Conservation (phyloP, 2,329 filamentous ascomycete genomes). For the Trichophyton mentagrophytes region DNA sequence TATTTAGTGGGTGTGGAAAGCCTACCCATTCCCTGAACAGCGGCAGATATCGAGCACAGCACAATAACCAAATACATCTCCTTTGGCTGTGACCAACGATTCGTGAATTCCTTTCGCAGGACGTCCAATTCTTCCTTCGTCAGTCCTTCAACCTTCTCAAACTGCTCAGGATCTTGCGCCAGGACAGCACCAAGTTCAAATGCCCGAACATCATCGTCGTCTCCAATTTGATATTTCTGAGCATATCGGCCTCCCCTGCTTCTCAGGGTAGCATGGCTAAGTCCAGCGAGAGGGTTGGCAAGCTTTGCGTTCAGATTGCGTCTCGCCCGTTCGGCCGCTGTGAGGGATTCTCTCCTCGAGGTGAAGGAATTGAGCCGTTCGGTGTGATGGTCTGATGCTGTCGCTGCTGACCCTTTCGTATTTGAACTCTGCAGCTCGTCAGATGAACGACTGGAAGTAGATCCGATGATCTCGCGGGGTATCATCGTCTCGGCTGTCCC, state of each 20-base stretch:
- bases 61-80: slow-evolving; percentile 54
- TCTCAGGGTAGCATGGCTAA: slow-evolving; percentile 39
- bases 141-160: slow-evolving; percentile 41
- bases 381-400: neutral
- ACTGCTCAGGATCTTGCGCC: slow-evolving; percentile 41
- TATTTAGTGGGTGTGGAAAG: neutral
- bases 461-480: neutral
- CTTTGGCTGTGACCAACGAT: slow-evolving; percentile 57
- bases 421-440: slow-evolving; percentile 9
- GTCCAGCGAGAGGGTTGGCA: slow-evolving; percentile 41
- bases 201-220: slow-evolving; percentile 44
- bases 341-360: slow-evolving; percentile 13
- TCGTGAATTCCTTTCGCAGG: slow-evolving; percentile 47
- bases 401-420: slow-evolving; percentile 5
- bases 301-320: slow-evolving; percentile 38
- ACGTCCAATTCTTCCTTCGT: slow-evolving; percentile 46
- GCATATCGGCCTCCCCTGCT: slow-evolving; percentile 48
- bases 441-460: slow-evolving; percentile 10
- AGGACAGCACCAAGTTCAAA: slow-evolving; percentile 50
- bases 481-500: neutral
- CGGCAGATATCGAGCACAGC: slow-evolving; percentile 54
- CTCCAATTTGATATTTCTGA: slow-evolving; percentile 41
- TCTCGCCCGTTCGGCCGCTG: slow-evolving; percentile 29
- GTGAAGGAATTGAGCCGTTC: slow-evolving; percentile 10
- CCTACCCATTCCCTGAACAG: slow-evolving; percentile 54